These are phyloP conservation scores for Cladosporium velox DNA, from an alignment of 2,329 filamentous ascomycete genomes.

Conservation along the genomic window DNA sequence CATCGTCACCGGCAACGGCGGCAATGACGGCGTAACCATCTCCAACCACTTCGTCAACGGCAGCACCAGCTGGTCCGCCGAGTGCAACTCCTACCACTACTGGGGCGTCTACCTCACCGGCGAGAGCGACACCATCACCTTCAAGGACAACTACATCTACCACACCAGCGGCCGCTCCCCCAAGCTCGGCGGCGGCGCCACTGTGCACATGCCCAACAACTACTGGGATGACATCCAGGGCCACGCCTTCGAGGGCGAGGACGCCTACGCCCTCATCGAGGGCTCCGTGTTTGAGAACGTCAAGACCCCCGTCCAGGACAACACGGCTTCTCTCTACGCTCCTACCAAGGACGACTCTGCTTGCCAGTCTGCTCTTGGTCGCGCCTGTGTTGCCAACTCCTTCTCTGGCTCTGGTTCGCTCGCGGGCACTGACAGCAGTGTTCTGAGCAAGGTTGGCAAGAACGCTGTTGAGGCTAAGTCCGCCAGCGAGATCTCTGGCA, in stretches of 20 bases:
- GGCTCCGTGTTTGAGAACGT: conserved; percentile 36
- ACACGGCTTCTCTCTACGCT: conserved; percentile 53
- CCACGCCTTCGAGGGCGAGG: conserved; percentile 56
- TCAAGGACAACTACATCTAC: conserved; percentile 64
- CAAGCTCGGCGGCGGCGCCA: conserved; percentile 56
- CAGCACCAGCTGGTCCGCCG: conserved; percentile 55
- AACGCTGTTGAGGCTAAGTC: conserved; percentile 53
- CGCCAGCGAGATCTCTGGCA: conserved; percentile 40
- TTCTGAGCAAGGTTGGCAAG: conserved; percentile 55
- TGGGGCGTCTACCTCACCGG: conserved; percentile 62
- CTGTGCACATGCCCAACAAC: conserved; percentile 63
- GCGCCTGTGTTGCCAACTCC: conserved; percentile 53
- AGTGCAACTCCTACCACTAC: conserved; percentile 62
- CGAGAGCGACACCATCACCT: conserved; percentile 57
- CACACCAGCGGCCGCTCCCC: conserved; percentile 63
- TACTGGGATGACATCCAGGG: conserved; percentile 57
- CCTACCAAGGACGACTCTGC: conserved; percentile 22
- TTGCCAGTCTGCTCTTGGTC: conserved; percentile 44
- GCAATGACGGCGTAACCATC: conserved; percentile 59
- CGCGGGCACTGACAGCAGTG: conserved; percentile 42
- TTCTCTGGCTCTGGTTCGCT: conserved; percentile 29
- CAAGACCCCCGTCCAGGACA: conserved; percentile 58
- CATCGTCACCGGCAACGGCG: conserved; percentile 58
- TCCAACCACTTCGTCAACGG: conserved; percentile 64
- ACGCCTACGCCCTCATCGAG: conserved; percentile 30